Base-by-base conservation (phyloP, 73 alveolate species). In the Stentor coeruleus region DNA sequence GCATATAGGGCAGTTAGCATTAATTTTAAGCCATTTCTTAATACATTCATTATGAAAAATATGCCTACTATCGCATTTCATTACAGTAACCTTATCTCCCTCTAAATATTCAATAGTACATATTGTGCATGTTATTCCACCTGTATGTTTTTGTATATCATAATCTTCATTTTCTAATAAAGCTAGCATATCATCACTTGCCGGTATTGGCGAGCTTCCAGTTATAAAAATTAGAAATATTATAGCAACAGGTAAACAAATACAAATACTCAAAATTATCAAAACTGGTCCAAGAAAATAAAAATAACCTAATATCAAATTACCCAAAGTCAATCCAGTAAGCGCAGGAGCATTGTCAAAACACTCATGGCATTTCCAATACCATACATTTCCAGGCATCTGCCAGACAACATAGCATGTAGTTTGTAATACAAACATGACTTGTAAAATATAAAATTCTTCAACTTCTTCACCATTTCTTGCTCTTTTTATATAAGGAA, bases 11-110 rank as follows among this genome's bases (percentile, higher is more conserved):
- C 95, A 89, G 39, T 76, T 42, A 0, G 91, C 82, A 26, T 86
- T 86, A 40, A 77, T 20, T 3, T 55, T 82, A 38, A 90, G 88
- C 96, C 96, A 90, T n/a, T 42, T 49, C 37, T 90, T 93, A 57
- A 90, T 90, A 80, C 96, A 90, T n/a, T 76, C 93, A 33, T 88
- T 88, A 59, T 90, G 96, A 84, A 88, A 90, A 59, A 36, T 39
- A 82, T 90, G 96, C 77, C 90, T n/a, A n/a, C n/a, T n/a, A 66
- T 66, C 81, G 2, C 81, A 66, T 33, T 66, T 57, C 81, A 66
- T 0, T n/a, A 66, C 81, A 36, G 35, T 57, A 1, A 66, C 35
- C 30, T 66, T 66, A 36, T 66, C 81, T n/a, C 35, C 35, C n/a
- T 28, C 35, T 30, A 33, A 15, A 66, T 66, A 66, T 36, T 66